A percentile compares a stretch with the other conserved stretches of the same genome.
Evolutionary conservation across 371 early-diverging fungal genomes (phyloP).

Genomic region (Syncephalastrum sp.): DNA sequence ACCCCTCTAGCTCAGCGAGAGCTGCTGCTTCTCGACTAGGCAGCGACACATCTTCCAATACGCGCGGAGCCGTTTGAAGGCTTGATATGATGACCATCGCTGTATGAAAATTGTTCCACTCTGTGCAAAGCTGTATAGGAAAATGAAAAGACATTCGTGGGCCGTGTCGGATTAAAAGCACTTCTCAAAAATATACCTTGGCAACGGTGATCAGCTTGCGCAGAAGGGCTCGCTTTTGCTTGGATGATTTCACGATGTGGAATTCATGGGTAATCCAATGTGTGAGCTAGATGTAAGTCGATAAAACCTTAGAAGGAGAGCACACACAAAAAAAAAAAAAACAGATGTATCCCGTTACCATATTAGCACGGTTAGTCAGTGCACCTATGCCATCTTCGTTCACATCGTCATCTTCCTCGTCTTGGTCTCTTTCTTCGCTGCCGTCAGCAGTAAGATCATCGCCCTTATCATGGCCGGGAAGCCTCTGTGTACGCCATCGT

Average conservation of each 20-base stretch:
- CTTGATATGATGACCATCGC: conserved; percentile 49
- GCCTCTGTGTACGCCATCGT: conserved; percentile 4
- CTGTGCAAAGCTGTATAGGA: conserved; percentile 23
- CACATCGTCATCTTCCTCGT: neutral
- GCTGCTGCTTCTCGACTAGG: conserved; percentile 32
- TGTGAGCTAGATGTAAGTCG: conserved; percentile 81
- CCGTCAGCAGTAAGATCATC: neutral
- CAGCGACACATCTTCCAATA: conserved; percentile 27
- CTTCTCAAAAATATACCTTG: conserved; percentile 24
- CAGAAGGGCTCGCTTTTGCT: conserved; percentile 26
- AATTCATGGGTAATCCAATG: conserved; percentile 50
- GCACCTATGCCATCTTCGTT: conserved; percentile 12
- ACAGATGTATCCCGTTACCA: conserved; percentile 8
- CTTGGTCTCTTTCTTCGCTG: neutral
- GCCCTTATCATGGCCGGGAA: neutral
- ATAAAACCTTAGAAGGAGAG: neutral
- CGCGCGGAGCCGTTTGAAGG: conserved; percentile 24
- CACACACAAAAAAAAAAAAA: neutral
- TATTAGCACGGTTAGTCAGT: conserved; percentile 22
- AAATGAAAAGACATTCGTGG: neutral
- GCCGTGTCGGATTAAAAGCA: neutral
- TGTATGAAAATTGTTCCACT: conserved; percentile 49
- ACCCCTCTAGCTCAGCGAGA: conserved; percentile 26
- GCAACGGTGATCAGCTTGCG: conserved; percentile 40
- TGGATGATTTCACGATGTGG: conserved; percentile 19